Percentiles rank a stretch among this genome's conserved stretches.
Evolutionary conservation across 106 monocot genomes (phyloP).

Genomic region (Phalaenopsis equestris): DNA sequence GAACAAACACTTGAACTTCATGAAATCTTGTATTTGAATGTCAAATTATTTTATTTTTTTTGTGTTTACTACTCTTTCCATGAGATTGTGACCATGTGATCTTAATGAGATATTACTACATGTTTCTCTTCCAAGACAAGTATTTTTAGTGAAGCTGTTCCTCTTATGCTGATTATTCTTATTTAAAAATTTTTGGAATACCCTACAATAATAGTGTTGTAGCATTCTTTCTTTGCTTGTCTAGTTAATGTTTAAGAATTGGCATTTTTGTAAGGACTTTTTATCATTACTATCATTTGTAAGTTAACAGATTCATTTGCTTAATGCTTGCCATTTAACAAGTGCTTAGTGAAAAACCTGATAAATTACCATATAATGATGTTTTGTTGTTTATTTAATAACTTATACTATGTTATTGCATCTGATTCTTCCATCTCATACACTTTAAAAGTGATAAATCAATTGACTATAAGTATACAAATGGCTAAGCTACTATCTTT

Average conservation of each 20-base stretch:
- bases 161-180: not conserved
- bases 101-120: not conserved
- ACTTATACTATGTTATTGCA: not conserved
- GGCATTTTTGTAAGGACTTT: not conserved
- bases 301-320: not conserved
- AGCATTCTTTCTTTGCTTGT: not conserved
- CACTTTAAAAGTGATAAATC: not conserved
- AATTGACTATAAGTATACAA: not conserved
- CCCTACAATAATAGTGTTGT: not conserved
- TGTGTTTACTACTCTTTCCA: not conserved
- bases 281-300: not conserved
- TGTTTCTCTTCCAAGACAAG: not conserved
- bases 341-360: not conserved
- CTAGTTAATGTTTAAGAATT: not conserved
- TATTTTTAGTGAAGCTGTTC: not conserved
- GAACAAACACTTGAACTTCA: not conserved
- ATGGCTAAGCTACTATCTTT: not conserved
- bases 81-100: not conserved
- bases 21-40: not conserved
- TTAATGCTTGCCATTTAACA: not conserved
- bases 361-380: not conserved
- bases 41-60: not conserved
- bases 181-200: not conserved
- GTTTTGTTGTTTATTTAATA: not conserved
- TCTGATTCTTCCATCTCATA: not conserved